Evolutionary conservation across 495 filamentous ascomycete species (phyloP).

Genomic region (Haplographium delicatum): DNA sequence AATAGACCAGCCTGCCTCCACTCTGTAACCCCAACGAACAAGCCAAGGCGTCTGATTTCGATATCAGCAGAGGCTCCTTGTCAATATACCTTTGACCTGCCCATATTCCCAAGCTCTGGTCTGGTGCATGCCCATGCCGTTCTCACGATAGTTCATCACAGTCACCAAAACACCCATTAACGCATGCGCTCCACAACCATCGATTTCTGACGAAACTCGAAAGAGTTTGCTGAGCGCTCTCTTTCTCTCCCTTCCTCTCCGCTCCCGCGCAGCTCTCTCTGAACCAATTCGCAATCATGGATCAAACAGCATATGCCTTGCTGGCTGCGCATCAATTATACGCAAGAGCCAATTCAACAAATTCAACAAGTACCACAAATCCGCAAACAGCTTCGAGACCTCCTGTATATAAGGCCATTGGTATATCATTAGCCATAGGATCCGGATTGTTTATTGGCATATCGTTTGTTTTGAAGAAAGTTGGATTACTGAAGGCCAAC

Average conservation of each 20-base stretch:
- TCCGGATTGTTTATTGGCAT: constrained; percentile 92
- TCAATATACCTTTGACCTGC: constrained; percentile 7
- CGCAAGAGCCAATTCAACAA: constrained; percentile 35
- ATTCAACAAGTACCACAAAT: constrained; percentile 9
- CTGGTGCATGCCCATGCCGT: constrained; percentile 13
- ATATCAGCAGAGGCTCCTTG: constrained; percentile 13
- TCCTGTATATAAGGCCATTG: constrained; percentile 72
- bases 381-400: constrained; percentile 16
- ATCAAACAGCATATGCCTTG: constrained; percentile 36
- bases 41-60: constrained; percentile 1
- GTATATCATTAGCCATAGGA: constrained; percentile 77
- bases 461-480: constrained; percentile 95
- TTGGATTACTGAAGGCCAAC: constrained; percentile 85
- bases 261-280: constrained; percentile 8
- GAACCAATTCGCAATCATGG: constrained; percentile 36
- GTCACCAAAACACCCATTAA: background rate
- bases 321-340: constrained; percentile 41
- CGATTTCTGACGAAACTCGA: too few relatives aligned
- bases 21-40: constrained; percentile 10
- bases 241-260: background rate
- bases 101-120: constrained; percentile 3
- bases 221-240: background rate
- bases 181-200: too few relatives aligned
- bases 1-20: constrained; percentile 8
- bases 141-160: background rate